Evolutionary conservation across 495 filamentous ascomycete species (phyloP).

Genomic region (Trichoderma erinaceum): DNA sequence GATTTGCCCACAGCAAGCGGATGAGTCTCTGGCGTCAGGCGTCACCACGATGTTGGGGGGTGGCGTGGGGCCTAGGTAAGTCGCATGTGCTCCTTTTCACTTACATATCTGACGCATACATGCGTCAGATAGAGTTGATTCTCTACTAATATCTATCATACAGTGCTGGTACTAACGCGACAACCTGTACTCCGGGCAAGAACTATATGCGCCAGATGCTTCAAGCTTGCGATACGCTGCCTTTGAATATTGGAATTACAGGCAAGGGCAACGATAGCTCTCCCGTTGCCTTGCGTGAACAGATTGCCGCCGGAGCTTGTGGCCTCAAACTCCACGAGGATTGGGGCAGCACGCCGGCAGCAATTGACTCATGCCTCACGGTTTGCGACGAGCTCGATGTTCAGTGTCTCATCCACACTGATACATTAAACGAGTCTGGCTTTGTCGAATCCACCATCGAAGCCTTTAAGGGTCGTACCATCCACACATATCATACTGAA

Average conservation of each 20-base stretch:
- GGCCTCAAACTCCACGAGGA: constrained; percentile 97
- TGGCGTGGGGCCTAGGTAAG: constrained; percentile 78
- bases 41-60: constrained; percentile 91
- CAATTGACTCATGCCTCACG: constrained; percentile 81
- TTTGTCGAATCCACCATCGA: constrained; percentile 91
- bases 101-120: background rate
- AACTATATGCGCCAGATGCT: constrained; percentile 89
- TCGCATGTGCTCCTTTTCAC: background rate
- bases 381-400: constrained; percentile 90
- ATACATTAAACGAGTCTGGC: constrained; percentile 95
- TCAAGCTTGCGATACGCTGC: constrained; percentile 79
- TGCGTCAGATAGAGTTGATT: background rate
- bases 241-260: constrained; percentile 88
- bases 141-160: constrained; percentile 18
- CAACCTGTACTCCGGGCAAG: constrained; percentile 86
- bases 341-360: constrained; percentile 89
- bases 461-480: constrained; percentile 82
- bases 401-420: constrained; percentile 95
- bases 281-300: constrained; percentile 66
- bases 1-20: constrained; percentile 91
- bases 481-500: constrained; percentile 98
- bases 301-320: constrained; percentile 76
- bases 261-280: constrained; percentile 91
- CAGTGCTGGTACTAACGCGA: constrained; percentile 89
- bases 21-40: constrained; percentile 80